Evolutionary conservation across 257 asterid genomes (phyloP).

Genomic region (Primulina huaijiensis): DNA sequence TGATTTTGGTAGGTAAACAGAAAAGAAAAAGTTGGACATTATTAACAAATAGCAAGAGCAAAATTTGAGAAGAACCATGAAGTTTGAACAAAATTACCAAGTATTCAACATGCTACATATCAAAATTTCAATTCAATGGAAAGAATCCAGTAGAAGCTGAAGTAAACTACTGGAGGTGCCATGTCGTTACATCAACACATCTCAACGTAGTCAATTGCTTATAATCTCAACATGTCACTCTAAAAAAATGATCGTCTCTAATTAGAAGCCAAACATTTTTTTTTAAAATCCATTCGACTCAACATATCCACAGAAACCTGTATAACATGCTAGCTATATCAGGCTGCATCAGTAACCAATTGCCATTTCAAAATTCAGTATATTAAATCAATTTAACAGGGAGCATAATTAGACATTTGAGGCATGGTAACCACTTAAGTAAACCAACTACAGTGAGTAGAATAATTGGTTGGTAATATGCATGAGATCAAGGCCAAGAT

Average conservation of each 20-base stretch:
- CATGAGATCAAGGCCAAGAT: not conserved
- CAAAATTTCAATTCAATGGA: constrained; percentile 11
- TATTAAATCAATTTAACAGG: not conserved
- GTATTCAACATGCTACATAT: constrained; percentile 5
- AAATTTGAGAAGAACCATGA: constrained; percentile 5
- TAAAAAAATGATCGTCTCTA: too few species aligned
- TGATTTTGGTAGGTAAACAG: not conserved
- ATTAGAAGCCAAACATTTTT: not conserved
- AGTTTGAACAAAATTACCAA: not conserved
- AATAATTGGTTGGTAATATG: not conserved
- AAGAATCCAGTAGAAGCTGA: not conserved
- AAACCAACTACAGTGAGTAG: not conserved
- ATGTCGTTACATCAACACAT: not conserved
- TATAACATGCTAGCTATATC: constrained; percentile 5
- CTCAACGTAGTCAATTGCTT: not conserved
- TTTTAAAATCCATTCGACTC: not conserved
- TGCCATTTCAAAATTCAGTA: not conserved
- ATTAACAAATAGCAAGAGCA: constrained; percentile 2
- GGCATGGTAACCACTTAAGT: not conserved
- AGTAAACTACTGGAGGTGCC: not conserved
- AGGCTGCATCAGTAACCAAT: not conserved
- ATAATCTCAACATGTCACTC: not conserved
- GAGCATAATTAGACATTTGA: not conserved
- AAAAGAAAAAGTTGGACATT: not conserved
- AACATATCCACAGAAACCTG: not conserved